Conservation (phyloP, 176 grass and related monocot genomes). For the Coix lacrymajobi region DNA sequence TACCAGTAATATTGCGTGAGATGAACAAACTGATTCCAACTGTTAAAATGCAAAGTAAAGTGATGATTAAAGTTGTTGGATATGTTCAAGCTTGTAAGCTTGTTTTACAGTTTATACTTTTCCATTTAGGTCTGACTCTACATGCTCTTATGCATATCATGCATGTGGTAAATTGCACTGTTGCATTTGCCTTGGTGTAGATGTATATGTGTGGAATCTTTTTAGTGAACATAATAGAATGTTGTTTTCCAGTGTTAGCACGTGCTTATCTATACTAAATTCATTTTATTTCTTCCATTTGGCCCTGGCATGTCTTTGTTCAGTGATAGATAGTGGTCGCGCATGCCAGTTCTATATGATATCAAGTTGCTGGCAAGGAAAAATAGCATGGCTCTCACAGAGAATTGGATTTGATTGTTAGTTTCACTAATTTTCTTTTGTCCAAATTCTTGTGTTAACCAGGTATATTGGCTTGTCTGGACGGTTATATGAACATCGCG, state of each 20-base stretch:
- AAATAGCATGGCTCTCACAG: background rate
- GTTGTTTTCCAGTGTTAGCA: background rate
- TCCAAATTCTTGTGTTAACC: background rate
- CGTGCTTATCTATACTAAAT: background rate
- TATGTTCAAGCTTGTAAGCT: background rate
- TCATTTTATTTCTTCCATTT: background rate
- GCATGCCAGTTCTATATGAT: background rate
- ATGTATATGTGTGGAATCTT: background rate
- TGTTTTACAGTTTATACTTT: background rate
- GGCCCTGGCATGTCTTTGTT: background rate
- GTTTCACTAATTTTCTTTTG: background rate
- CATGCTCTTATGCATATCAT: background rate
- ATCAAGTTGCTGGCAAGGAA: background rate
- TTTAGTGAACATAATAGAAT: background rate
- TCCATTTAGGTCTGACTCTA: background rate
- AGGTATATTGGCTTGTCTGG: conserved; percentile 93
- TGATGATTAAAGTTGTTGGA: background rate
- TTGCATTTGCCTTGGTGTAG: background rate
- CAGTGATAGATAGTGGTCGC: background rate
- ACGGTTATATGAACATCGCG: conserved; percentile 97
- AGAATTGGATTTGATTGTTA: background rate
- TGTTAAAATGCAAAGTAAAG: background rate
- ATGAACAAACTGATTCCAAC: background rate
- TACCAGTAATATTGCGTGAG: background rate
- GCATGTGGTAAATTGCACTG: background rate